These are phyloP conservation scores for Trichosporon inkin DNA, from an alignment of 1,284 basidiomycete species.

Conservation along the genomic window DNA sequence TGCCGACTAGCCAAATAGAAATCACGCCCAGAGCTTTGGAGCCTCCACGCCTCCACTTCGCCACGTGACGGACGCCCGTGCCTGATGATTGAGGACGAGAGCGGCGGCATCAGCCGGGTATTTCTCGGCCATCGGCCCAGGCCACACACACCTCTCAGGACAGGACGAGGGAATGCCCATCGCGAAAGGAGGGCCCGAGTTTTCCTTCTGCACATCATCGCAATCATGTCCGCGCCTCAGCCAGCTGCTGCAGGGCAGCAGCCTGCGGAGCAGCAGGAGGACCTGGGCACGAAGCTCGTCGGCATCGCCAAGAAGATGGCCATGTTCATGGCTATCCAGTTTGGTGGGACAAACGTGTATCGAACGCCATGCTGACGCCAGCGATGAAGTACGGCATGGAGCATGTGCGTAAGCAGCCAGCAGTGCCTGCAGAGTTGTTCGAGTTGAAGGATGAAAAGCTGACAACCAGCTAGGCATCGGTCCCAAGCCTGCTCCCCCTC, in stretches of 20 bases:
- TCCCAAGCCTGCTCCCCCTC: slow-evolving; percentile 9
- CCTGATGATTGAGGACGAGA: slow-evolving; percentile 6
- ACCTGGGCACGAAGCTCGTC: slow-evolving; percentile 20
- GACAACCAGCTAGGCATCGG: slow-evolving; percentile 7
- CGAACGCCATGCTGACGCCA: slow-evolving; percentile 15
- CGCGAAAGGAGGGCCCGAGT: not conserved
- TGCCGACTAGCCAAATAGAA: not conserved
- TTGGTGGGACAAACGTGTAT: slow-evolving; percentile 28
- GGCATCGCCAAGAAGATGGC: slow-evolving; percentile 27
- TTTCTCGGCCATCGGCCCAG: not conserved
- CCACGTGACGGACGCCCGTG: not conserved
- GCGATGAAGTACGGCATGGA: slow-evolving; percentile 44
- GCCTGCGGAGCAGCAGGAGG: slow-evolving; percentile 17
- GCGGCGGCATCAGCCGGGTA: slow-evolving; percentile 7
- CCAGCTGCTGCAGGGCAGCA: slow-evolving; percentile 17
- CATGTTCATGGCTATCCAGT: slow-evolving; percentile 38
- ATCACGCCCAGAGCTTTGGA: not conserved
- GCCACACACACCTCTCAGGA: too few species aligned
- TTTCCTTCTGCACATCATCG: not conserved
- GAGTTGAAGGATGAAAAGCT: too few species aligned
- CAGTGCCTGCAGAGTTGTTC: too few species aligned
- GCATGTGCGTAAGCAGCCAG: slow-evolving; percentile 28
- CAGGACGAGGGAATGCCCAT: not conserved
- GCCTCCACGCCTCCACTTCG: not conserved
- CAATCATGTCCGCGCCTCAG: slow-evolving; percentile 13